Evolutionary conservation across 2,329 filamentous ascomycete species (phyloP), one percentile per base, ranked within the genome.

Genomic region (Clonostachys sp.): DNA sequence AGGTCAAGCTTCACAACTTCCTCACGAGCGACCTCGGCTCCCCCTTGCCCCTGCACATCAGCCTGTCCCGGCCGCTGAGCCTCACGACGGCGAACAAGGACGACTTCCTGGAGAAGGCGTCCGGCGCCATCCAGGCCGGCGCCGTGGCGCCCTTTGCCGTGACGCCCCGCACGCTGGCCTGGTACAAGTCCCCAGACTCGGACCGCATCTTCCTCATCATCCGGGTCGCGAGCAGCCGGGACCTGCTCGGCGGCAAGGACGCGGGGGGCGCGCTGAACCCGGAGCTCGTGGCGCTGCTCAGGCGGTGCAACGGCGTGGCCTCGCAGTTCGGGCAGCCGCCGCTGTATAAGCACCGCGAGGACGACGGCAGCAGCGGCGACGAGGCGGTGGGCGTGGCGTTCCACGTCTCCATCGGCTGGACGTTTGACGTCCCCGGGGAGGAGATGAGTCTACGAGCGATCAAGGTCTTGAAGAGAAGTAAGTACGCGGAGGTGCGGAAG

Each of bases 331-430:
- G 73, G 0, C 89, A 95, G 60, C 84, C 87, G 2, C 65, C 77
- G 20, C 75, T 97, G 2, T 97, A 97, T 63, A 63, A 69, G 47
- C 56, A 55, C 45, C 52, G 45, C 30, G 36, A n/a, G 17, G 36
- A 39, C 17, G 36, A 14, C 4, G 17, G 14, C 14, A 39, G 14
- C 14, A n/a, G 24, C 24, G 47, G 50, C 6, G 50, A 46, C 5
- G 61, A 61, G 10, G 36, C 51, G 7, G 61, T 53, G 35, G 61
- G 55, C 34, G 51, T 43, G 54, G 81, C 78, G 18, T 96, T 96
- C 60, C 94, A 99, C 65, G 71, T 97, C 50, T 96, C 91, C 42
- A 81, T 99, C 48, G 94, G 86, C 0, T 97, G 92, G 94, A 86
- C 80, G 2, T 74, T 92, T 51, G 65, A 72, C 10, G 62, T 70